Base-by-base conservation (phyloP, 352 stramenopile genomes). In the Globisporangium rhizosaccharum region DNA sequence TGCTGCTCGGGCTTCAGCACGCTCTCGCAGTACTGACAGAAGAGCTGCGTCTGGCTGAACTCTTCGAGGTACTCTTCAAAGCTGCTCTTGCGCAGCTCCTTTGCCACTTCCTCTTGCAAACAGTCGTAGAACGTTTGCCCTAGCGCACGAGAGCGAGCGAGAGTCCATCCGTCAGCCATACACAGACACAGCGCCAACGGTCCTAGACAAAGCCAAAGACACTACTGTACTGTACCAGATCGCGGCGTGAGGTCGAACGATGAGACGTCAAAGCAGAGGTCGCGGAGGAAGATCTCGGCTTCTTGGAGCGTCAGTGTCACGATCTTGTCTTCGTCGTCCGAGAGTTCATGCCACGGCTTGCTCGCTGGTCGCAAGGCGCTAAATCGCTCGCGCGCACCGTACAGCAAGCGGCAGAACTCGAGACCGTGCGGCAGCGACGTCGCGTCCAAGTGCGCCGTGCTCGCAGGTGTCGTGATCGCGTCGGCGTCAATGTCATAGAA, bases 11-110 rank as follows among this genome's bases (percentile, higher is more conserved):
- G 69, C 60, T 87, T 65, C 28, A 94, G 61, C 3, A 85, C 58
- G 14, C 73, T 84, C 66, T 94, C 85, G 61, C 86, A 92, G 62
- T 92, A 94, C 65, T 92, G 78, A 53, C 81, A 94, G 54, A 94
- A 94, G 51, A 94, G 59, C 51, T 94, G 85, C 51, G 85, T 94
- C 66, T 94, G 82, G 20, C 76, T 88, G 47, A 94, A 92, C 59
- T 91, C 82, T 33, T 90, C 75, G 48, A 91, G 50, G 57, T 88
- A 94, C 30, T 81, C 69, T 54, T 85, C 76, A 61, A 82, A 88
- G 20, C 70, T 61, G 66, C 82, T 92, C 55, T 85, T 83, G n/a
- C 75, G 72, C 7, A 88, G 72, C 49, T 87, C 81, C 26, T 77
- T 78, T 5, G 71, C 70, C 30, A 94, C 72, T 46, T 92, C 73